Evolutionary conservation across 257 asterid genomes (phyloP).

Genomic region (Avicennia marina): DNA sequence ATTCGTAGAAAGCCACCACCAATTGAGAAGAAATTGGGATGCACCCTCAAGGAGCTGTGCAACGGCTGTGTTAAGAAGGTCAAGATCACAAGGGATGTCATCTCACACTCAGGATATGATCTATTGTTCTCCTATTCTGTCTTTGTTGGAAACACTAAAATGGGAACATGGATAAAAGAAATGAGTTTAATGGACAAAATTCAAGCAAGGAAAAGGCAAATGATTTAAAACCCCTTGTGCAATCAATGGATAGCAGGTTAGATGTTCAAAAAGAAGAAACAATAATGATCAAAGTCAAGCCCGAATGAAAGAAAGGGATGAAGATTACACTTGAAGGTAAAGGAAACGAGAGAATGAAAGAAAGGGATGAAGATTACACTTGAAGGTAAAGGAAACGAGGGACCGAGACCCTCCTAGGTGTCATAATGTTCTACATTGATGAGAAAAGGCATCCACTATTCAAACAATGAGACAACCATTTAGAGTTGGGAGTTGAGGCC

Average conservation of each 20-base stretch:
- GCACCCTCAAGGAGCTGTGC: slow-evolving; percentile 89
- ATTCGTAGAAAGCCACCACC: slow-evolving; percentile 60
- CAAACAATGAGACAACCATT: slow-evolving; percentile 59
- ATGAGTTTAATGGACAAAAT: no score
- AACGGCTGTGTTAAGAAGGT: slow-evolving; percentile 70
- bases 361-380: slow-evolving; percentile 84
- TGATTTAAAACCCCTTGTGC: no score
- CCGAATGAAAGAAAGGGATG: slow-evolving; percentile 91
- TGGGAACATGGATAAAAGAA: no score
- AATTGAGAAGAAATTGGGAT: slow-evolving; percentile 59
- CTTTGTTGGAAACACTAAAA: no score
- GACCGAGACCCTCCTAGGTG: slow-evolving; percentile 75
- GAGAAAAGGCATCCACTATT: slow-evolving; percentile 67
- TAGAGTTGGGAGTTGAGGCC: slow-evolving; percentile 84
- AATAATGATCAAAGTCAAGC: slow-evolving; percentile 57
- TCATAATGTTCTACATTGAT: slow-evolving; percentile 62
- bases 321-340: slow-evolving; percentile 88
- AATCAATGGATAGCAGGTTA: slow-evolving; percentile 29
- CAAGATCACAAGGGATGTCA: slow-evolving; percentile 74
- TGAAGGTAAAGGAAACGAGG: slow-evolving; percentile 76
- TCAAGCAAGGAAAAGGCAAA: no score
- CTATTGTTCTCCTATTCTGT: no score
- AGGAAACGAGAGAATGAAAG: slow-evolving; percentile 87
- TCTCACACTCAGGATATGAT: slow-evolving; percentile 62
- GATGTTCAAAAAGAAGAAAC: slow-evolving; percentile 72